phyloP scores from a whole-genome alignment of 305 asterid species.

The Lippia alba region DNA sequence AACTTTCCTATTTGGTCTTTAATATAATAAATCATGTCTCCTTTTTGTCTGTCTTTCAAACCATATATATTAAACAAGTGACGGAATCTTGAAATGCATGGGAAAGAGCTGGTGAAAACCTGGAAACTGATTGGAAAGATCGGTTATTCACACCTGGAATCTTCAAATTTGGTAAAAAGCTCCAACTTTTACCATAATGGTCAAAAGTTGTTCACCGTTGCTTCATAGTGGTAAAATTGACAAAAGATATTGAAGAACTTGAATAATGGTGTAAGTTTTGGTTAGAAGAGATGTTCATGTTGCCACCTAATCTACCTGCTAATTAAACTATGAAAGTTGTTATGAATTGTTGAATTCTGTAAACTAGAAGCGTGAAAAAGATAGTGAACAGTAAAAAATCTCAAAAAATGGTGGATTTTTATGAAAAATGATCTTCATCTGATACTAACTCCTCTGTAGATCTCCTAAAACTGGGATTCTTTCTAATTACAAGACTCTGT shows the following conservation, averaged over 20 bases:
- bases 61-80: too few species aligned
- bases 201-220: not conserved
- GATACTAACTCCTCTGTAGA: slow-evolving; percentile 30
- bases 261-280: not conserved
- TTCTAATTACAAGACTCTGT: slow-evolving; percentile 29
- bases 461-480: slow-evolving; percentile 10
- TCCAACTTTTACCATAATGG: not conserved
- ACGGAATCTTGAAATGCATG: too few species aligned
- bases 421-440: slow-evolving; percentile 32
- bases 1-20: too few species aligned
- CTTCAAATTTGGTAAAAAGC: not conserved
- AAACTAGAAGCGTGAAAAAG: not conserved
- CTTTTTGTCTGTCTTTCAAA: too few species aligned
- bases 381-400: not conserved
- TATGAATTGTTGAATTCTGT: not conserved
- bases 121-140: not conserved
- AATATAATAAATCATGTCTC: too few species aligned
- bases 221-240: not conserved
- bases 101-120: too few species aligned
- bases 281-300: slow-evolving; percentile 14
- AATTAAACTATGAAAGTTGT: not conserved
- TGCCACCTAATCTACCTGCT: slow-evolving; percentile 26
- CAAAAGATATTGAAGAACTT: not conserved
- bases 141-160: not conserved
- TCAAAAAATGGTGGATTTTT: not conserved